Evolutionary conservation across 2,329 filamentous ascomycete genomes (phyloP), one percentile per base, ranked within the genome.

Genomic region (Sporothrix luriei): DNA sequence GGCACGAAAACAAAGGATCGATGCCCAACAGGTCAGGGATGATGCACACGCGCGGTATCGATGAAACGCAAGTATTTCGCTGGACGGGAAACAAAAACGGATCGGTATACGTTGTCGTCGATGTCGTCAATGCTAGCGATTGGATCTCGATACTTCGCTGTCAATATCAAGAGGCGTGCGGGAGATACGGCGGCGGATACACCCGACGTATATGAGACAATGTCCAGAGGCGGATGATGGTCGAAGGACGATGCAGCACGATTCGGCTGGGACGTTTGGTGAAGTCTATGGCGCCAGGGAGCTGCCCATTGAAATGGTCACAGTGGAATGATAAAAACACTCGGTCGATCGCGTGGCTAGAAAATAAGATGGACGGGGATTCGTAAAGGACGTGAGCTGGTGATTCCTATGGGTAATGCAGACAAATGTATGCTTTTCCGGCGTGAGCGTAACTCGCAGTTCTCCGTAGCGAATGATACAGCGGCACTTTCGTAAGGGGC

Each of bases 291-390:
- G n/a, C 38, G 57, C 38, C 4, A 62, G 57, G 21, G 11, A 46
- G 57, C 38, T 62, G 55, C 55, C 29, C 57, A 46, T 62, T 46
- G 57, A 26, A 21, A n/a, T 59, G 5, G 2, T 24, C 55, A 40
- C 19, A 43, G 55, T 43, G 55, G 38, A 62, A 46, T 33, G 9
- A 46, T n/a, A 62, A 55, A 16, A 29, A 38, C 21, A 38, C 16
- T 46, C 13, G 57, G 57, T 24, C 38, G 57, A 46, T 62, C 57
- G 57, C 38, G 57, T 43, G 57, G 57, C 57, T 46, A 43, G 43
- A 38, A 46, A 43, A 62, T 62, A 38, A 21, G 57, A 38, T 61
- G 33, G 57, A 46, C 24, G 19, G n/a, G 13, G 13, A 16, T 33
- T 54, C 29, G 54, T 11, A 61, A 43, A 46, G 62, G 52, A 51